Percentiles rank a stretch among this genome's conserved stretches.
Conservation (phyloP, 192 early-diverging fungal species). For the Physocladia obscura region DNA sequence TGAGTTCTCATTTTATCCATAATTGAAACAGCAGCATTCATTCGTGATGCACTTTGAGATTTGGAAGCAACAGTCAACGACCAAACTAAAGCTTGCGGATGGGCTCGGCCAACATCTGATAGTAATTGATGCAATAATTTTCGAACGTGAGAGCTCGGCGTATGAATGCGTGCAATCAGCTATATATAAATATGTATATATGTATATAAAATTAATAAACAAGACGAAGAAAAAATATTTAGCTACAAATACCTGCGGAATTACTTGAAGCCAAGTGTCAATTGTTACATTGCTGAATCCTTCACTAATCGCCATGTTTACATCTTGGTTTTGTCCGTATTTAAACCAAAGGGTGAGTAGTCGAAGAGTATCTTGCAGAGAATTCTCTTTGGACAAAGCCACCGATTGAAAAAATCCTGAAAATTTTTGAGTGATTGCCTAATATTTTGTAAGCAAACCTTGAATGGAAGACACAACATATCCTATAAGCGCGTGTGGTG, state of each 20-base stretch:
- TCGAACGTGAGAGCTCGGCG: conserved; percentile 72
- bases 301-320: conserved; percentile 76
- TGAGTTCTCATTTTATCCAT: conserved; percentile 89
- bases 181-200: conserved; percentile 18
- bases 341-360: conserved; percentile 94
- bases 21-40: conserved; percentile 77
- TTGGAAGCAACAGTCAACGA: conserved; percentile 95
- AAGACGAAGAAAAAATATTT: neutral
- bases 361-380: conserved; percentile 91
- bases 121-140: conserved; percentile 84
- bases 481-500: conserved; percentile 47
- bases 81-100: conserved; percentile 97
- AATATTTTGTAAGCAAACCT: no score
- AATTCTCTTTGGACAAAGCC: conserved; percentile 78
- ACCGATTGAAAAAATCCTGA: conserved; percentile 90
- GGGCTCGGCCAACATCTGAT: conserved; percentile 84
- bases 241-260: conserved; percentile 75
- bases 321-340: conserved; percentile 84
- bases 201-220: conserved; percentile 11
- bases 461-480: conserved; percentile 88
- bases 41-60: conserved; percentile 73
- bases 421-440: neutral
- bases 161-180: conserved; percentile 90
- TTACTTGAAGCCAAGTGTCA: conserved; percentile 95
- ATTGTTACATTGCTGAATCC: conserved; percentile 83